Evolutionary conservation across 2,329 filamentous ascomycete genomes (phyloP).

Genomic region (Orbilia blumenaviensis): DNA sequence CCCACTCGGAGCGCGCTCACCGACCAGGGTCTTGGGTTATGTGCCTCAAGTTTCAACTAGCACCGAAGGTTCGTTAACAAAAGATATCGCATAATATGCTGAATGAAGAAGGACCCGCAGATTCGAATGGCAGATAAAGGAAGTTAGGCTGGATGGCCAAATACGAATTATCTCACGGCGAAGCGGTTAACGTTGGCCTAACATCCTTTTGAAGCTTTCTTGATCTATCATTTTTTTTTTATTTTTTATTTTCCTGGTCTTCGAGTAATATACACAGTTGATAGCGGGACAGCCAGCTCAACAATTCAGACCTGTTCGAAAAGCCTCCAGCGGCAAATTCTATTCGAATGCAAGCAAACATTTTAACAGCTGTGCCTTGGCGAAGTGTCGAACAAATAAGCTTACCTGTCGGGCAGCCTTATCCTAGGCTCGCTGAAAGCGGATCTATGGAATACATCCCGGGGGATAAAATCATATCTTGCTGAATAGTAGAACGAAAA

Average conservation of each 20-base stretch:
- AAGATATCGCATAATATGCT: slow-evolving; percentile 52
- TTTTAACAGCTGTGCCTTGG: slow-evolving; percentile 1
- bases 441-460: slow-evolving; percentile 38
- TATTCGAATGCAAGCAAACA: background rate
- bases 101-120: slow-evolving; percentile 33
- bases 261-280: background rate
- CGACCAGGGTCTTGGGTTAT: slow-evolving; percentile 7
- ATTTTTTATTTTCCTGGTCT: background rate
- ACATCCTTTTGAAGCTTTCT: no score
- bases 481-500: background rate
- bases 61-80: background rate
- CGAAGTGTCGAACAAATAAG: slow-evolving; percentile 14
- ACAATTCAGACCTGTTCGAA: background rate
- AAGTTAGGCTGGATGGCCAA: slow-evolving; percentile 14
- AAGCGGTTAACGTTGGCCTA: slow-evolving; percentile 10
- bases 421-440: slow-evolving; percentile 32
- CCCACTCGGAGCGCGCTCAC: slow-evolving; percentile 25
- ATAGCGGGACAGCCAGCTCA: no score
- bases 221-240: background rate
- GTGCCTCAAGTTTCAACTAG: slow-evolving; percentile 34
- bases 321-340: slow-evolving; percentile 36
- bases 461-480: slow-evolving; percentile 18
- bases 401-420: slow-evolving; percentile 16
- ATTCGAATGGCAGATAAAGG: slow-evolving; percentile 24
- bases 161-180: slow-evolving; percentile 13